Conservation (phyloP, 148 eudicot genomes). For the Agrostemma githago region DNA sequence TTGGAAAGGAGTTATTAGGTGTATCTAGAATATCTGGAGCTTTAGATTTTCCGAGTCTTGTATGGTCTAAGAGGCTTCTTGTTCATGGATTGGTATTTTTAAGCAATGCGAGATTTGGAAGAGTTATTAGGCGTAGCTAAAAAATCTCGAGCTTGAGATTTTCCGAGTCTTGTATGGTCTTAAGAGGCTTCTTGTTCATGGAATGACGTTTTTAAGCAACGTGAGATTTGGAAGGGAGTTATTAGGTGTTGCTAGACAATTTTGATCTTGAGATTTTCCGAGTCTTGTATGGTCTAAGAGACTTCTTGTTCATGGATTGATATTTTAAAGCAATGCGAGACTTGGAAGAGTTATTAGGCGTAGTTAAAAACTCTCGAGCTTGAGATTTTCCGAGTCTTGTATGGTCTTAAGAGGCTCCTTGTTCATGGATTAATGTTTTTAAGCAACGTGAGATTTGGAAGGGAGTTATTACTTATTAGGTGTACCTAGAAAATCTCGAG, state of each 20-base stretch:
- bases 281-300: no score
- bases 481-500: no score
- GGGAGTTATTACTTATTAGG: background rate
- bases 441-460: no score
- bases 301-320: conserved; percentile 1
- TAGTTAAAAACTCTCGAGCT: background rate
- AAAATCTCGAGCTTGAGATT: background rate
- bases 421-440: no score
- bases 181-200: background rate
- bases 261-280: background rate
- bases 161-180: no score
- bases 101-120: conserved; percentile 2
- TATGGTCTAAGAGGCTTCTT: background rate
- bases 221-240: conserved; percentile 11
- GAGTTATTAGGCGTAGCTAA: background rate
- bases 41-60: no score
- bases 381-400: background rate
- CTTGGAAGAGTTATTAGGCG: background rate
- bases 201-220: background rate
- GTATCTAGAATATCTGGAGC: no score
- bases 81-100: background rate
- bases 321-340: conserved; percentile 2
- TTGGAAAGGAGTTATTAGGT: no score
- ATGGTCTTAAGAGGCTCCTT: no score
- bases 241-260: background rate